Conservation (phyloP, 371 early-diverging fungal species). For the Blakeslea trispora region DNA sequence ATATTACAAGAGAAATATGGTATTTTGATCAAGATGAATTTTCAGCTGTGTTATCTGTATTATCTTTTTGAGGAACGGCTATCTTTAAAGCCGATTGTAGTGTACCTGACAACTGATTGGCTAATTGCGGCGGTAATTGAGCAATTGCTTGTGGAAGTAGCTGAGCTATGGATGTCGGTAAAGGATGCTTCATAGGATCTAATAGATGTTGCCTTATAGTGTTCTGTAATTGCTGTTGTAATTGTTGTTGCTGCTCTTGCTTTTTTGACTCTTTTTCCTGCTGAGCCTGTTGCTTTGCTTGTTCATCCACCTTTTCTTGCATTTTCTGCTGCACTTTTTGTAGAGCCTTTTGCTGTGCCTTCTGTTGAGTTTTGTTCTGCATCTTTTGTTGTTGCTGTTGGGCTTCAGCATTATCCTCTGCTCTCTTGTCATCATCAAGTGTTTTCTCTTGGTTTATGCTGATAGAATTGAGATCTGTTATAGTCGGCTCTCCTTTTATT, state of each 20-base stretch:
- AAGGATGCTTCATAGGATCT: constrained; percentile 43
- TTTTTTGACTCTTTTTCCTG: too few species aligned
- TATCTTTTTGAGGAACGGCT: too few species aligned
- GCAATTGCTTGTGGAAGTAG: constrained; percentile 50
- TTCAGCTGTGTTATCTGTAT: too few species aligned
- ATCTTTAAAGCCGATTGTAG: constrained; percentile 6
- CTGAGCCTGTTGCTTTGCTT: not conserved
- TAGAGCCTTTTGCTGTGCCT: constrained; percentile 2
- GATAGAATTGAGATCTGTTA: too few species aligned
- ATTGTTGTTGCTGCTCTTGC: constrained; percentile 20
- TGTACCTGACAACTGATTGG: constrained; percentile 43
- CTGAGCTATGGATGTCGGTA: constrained; percentile 48
- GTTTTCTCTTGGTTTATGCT: too few species aligned
- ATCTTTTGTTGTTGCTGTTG: not conserved
- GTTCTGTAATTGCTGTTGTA: constrained; percentile 43
- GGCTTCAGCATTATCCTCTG: too few species aligned
- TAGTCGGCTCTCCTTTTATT: too few species aligned
- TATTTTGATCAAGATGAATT: too few species aligned
- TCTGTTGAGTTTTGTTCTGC: not conserved
- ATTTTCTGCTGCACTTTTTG: too few species aligned
- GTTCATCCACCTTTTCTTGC: not conserved
- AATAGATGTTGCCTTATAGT: constrained; percentile 49
- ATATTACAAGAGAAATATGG: too few species aligned
- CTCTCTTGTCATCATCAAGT: too few species aligned
- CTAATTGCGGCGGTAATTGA: constrained; percentile 48